Evolutionary conservation across 176 grass and related monocot genomes (phyloP), one percentile per base, ranked within the genome.

Genomic region (Typha latifolia): DNA sequence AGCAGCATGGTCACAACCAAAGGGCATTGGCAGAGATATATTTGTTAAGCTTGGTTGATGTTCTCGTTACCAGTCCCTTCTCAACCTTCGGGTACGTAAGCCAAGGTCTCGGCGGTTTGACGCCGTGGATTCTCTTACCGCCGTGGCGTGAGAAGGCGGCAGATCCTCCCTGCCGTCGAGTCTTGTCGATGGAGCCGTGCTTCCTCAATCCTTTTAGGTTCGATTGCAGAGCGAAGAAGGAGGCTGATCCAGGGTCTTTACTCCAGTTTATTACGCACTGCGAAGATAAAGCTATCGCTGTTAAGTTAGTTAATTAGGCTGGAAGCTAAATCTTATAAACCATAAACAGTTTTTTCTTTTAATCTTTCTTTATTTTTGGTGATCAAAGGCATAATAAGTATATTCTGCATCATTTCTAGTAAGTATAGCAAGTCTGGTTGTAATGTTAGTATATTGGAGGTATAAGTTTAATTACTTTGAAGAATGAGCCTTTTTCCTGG

Each of bases 401-500:
- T 29, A 29, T 29, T 29, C 27, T 29, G 27, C 27, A 29, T 29
- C 27, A 29, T 29, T 29, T 2, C 27, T 29, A 29, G 27, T 29
- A 29, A 29, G 1, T 29, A 3, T 29, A 29, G 27, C 27, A 29
- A 29, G 27, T 29, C 27, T 29, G 27, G 27, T 29, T 29, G 5
- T 18, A 19, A 22, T n/a, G 53, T 59, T 59, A 59, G 52, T 59
- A 59, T n/a, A 11, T 59, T 59, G n/a, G 53, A 19, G n/a, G 11
- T 18, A 21, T 59, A 22, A 16, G 8, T 16, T 59, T 21, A 22
- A 69, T 53, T 69, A 75, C 59, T 81, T 85, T 5, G 69, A 69
- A 0, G 77, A 32, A 34, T 85, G 84, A 8, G 78, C 75, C 70
- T 96, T 96, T 70, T 82, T 90, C 76, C 64, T 87, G 50, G 70